Evolutionary conservation across 2,329 filamentous ascomycete genomes (phyloP).

Genomic region (Cadophora sp.): DNA sequence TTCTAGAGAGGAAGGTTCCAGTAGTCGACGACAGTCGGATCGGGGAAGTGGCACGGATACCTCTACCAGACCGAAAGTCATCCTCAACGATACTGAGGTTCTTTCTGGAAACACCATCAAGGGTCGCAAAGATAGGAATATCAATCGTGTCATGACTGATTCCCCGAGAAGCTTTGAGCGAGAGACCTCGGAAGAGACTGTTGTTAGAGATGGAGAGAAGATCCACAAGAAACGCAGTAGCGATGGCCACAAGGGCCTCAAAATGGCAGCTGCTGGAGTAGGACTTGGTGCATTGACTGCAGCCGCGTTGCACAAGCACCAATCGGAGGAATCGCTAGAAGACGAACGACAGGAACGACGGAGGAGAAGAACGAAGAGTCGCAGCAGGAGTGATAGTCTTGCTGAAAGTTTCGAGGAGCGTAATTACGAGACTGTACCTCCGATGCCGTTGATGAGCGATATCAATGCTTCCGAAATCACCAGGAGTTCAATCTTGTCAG

Average conservation of each 20-base stretch:
- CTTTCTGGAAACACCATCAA: constrained; percentile 61
- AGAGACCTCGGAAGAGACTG: constrained; percentile 54
- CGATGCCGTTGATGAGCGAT: constrained; percentile 88
- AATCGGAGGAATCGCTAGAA: constrained; percentile 66
- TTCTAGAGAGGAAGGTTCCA: constrained; percentile 46
- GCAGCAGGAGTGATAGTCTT: constrained; percentile 53
- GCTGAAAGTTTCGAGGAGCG: constrained; percentile 58
- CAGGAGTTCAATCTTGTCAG: constrained; percentile 84
- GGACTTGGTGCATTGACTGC: constrained; percentile 64
- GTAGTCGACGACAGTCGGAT: constrained; percentile 48
- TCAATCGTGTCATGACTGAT: constrained; percentile 48
- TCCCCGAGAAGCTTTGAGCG: constrained; percentile 46
- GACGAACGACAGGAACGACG: constrained; percentile 51
- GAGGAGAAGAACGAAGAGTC: constrained; percentile 51
- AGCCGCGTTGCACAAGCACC: constrained; percentile 67
- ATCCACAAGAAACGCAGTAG: constrained; percentile 45
- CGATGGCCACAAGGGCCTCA: constrained; percentile 39
- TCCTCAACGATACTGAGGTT: constrained; percentile 62
- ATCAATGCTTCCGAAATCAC: constrained; percentile 88
- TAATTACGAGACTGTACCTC: constrained; percentile 67
- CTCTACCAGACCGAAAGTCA: constrained; percentile 63
- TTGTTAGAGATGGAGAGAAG: constrained; percentile 57
- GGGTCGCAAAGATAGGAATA: constrained; percentile 57
- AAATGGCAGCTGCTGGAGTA: constrained; percentile 42
- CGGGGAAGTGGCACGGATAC: constrained; percentile 47